Evolutionary conservation across 1,139 yeast species (phyloP), one percentile per base, ranked within the genome.

Genomic region (Yamadazyma triangularis): DNA sequence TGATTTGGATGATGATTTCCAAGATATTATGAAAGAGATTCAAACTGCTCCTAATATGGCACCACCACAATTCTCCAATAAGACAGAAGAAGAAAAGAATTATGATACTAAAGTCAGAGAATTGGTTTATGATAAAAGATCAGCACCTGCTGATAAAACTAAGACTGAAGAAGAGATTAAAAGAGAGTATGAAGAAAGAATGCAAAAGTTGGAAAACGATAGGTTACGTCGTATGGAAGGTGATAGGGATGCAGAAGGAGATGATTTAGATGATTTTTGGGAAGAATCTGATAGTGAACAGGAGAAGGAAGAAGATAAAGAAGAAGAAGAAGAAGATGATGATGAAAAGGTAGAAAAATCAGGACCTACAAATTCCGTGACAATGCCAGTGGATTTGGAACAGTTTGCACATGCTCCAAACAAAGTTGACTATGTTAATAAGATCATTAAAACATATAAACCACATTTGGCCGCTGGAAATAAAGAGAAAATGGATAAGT

Each of bases 141-240:
- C 97, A 1, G 88, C 76, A 8, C 98, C 98, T n/a, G 78, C 93
- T n/a, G 96, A 88, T 38, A 72, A 96, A 56, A 88, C 96, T 1
- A 87, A 89, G 58, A 89, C 97, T 0, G 86, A 77, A 1, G 96
- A 91, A 52, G 98, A 93, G 56, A 39, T 88, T 13, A 71, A 66
- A 25, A 65, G 71, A 32, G 96, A 86, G 49, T 76, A 75, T 42
- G 77, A 73, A 6, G 88, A 79, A 23, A 77, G 73, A 47, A 67
- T 73, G 59, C 75, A 76, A 47, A 74, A 77, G 47, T 66, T 87
- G 38, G 96, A 88, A 51, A 76, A 73, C 28, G 93, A 79, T 35
- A 72, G 97, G 54, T 52, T 74, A 41, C 77, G 76, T 40, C 77
- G 99, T 63, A 91, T 93, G 98, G 78, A 76, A 44, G 96, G 95